Evolutionary conservation across 176 grass and related monocot species (phyloP).

Genomic region (Phoenix roebelenii): DNA sequence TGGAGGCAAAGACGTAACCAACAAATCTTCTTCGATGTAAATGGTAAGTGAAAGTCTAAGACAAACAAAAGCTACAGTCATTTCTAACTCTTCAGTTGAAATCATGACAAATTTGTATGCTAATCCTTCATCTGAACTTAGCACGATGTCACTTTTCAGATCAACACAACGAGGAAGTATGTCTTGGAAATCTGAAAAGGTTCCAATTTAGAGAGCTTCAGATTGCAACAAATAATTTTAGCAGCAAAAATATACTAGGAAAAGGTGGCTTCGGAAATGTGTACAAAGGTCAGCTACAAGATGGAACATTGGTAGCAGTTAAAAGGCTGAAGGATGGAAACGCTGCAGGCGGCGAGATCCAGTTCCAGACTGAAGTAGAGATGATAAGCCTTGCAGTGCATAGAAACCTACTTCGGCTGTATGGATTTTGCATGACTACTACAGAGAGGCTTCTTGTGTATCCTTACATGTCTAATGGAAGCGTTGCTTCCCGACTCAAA

Average conservation of each 20-base stretch:
- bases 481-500: constrained; percentile 15
- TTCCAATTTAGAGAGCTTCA: constrained; percentile 21
- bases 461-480: constrained; percentile 16
- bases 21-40: constrained; percentile 42
- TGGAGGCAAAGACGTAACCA: constrained; percentile 40
- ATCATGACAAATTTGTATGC: not conserved
- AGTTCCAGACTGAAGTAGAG: constrained; percentile 18
- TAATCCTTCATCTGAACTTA: not conserved
- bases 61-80: no score
- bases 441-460: constrained; percentile 21
- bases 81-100: not conserved
- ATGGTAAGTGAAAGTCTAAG: constrained; percentile 39
- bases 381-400: constrained; percentile 23
- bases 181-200: constrained; percentile 13
- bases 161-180: constrained; percentile 8
- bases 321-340: constrained; percentile 21
- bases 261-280: constrained; percentile 20
- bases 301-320: constrained; percentile 15
- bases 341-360: constrained; percentile 6
- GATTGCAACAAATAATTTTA: constrained; percentile 13
- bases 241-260: constrained; percentile 17
- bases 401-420: constrained; percentile 10
- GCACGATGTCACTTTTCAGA: constrained; percentile 3
- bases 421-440: constrained; percentile 18
- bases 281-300: constrained; percentile 4